These are phyloP conservation scores for Coemansia aciculifera DNA, from an alignment of 192 early-diverging fungal genomes.

Conservation along the genomic window DNA sequence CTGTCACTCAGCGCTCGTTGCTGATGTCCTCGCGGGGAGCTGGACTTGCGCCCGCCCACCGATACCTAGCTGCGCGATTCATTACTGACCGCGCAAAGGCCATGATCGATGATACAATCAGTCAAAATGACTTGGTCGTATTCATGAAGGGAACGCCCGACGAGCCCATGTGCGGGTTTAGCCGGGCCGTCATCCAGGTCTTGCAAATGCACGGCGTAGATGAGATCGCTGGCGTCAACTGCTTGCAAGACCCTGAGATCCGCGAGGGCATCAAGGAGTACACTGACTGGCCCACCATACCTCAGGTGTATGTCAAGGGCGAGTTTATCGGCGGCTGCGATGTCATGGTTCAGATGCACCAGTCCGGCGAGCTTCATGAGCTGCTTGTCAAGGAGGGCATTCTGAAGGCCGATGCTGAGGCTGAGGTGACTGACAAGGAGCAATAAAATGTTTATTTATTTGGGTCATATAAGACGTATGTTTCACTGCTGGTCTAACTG, in stretches of 20 bases:
- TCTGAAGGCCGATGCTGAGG: conserved; percentile 31
- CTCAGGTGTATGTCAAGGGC: conserved; percentile 94
- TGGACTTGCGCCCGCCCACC: conserved; percentile 7
- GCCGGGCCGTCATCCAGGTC: conserved; percentile 89
- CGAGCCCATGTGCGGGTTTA: conserved; percentile 93
- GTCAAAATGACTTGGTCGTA: conserved; percentile 73
- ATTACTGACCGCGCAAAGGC: conserved; percentile 37
- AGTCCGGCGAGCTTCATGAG: conserved; percentile 84
- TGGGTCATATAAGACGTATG: background rate
- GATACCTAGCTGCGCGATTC: conserved; percentile 22
- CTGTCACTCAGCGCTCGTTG: conserved; percentile 6
- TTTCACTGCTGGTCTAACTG: background rate
- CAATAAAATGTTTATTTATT: background rate
- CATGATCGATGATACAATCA: conserved; percentile 55
- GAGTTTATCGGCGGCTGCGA: conserved; percentile 96
- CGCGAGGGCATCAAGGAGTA: conserved; percentile 95
- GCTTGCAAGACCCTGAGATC: conserved; percentile 87
- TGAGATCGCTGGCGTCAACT: conserved; percentile 76
- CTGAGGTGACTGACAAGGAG: conserved; percentile 24
- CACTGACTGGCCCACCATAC: conserved; percentile 91
- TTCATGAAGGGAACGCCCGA: conserved; percentile 98
- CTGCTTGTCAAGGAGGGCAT: conserved; percentile 77
- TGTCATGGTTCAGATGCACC: conserved; percentile 86
- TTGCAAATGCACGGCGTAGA: conserved; percentile 78
- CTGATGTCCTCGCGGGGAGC: conserved; percentile 7